phyloP scores from a whole-genome alignment of 495 filamentous ascomycete species.

The Penicillium tannophilum region DNA sequence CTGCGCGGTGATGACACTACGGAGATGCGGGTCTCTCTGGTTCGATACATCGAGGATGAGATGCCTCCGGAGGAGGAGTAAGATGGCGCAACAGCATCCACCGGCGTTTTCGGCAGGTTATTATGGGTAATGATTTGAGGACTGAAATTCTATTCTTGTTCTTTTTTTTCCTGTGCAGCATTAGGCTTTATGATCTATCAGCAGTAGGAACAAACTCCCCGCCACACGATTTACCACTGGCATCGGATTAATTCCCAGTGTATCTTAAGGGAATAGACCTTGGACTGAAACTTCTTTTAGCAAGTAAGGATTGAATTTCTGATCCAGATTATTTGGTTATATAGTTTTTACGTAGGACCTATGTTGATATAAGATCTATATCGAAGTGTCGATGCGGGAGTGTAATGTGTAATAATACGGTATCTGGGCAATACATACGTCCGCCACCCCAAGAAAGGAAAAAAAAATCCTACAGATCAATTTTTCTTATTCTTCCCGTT shows the following conservation, averaged over 20 bases:
- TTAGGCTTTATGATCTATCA: constrained; percentile 37
- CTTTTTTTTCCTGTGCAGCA: constrained; percentile 5
- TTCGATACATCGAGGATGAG: constrained; percentile 97
- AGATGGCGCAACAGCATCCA: constrained; percentile 3
- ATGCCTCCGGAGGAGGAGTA: constrained; percentile 95
- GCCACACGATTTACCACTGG: constrained; percentile 28
- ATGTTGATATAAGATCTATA: constrained; percentile 2
- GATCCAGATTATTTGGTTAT: neutral
- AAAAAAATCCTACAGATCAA: constrained; percentile 10
- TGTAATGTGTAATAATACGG: constrained; percentile 12
- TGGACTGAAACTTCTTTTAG: neutral
- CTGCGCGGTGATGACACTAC: constrained; percentile 92
- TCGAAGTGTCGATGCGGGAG: neutral
- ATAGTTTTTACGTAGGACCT: neutral
- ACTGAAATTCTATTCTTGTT: constrained; percentile 7
- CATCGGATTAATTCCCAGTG: constrained; percentile 14
- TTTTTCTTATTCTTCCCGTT: constrained; percentile 1
- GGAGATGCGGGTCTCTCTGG: constrained; percentile 91
- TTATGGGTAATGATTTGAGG: constrained; percentile 7
- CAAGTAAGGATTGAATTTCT: neutral
- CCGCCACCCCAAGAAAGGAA: constrained; percentile 5
- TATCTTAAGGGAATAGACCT: constrained; percentile 1
- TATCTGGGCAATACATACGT: neutral
- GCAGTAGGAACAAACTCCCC: constrained; percentile 14
- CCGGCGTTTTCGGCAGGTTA: constrained; percentile 20